phyloP scores from a whole-genome alignment of 305 asterid genomes.

The Fraxinus paxiana region DNA sequence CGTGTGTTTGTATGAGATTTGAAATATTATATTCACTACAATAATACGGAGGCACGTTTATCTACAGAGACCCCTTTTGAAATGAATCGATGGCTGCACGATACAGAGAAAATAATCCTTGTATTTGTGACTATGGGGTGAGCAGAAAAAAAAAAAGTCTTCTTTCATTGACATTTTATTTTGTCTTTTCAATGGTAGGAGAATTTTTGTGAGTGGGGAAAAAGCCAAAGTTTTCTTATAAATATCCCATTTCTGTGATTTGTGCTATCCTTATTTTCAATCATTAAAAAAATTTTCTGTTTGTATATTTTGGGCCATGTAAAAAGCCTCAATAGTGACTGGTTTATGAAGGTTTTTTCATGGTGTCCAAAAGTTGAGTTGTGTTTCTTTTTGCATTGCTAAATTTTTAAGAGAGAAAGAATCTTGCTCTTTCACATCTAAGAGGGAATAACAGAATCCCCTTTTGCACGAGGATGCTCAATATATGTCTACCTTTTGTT shows the following conservation, averaged over 20 bases:
- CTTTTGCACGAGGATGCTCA: neutral
- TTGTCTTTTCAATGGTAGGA: neutral
- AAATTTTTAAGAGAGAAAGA: neutral
- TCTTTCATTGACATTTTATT: neutral
- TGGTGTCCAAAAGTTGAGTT: neutral
- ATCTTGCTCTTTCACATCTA: neutral
- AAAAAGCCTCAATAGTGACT: neutral
- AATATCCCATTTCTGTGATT: neutral
- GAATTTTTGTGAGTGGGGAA: neutral
- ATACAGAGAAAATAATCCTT: neutral
- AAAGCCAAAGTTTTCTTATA: neutral
- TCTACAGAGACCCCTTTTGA: neutral
- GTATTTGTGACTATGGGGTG: neutral
- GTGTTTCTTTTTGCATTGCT: neutral
- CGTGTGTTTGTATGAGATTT: neutral
- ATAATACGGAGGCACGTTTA: neutral
- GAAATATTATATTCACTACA: neutral
- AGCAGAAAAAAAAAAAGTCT: neutral
- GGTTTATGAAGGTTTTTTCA: neutral
- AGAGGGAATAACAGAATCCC: constrained; percentile 7
- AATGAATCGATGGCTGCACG: neutral
- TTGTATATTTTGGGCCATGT: neutral
- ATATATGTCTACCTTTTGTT: neutral
- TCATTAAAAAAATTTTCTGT: neutral
- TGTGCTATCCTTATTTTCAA: neutral